Base-by-base conservation (phyloP, 2,329 filamentous ascomycete genomes). In the Seiridium cupressi region DNA sequence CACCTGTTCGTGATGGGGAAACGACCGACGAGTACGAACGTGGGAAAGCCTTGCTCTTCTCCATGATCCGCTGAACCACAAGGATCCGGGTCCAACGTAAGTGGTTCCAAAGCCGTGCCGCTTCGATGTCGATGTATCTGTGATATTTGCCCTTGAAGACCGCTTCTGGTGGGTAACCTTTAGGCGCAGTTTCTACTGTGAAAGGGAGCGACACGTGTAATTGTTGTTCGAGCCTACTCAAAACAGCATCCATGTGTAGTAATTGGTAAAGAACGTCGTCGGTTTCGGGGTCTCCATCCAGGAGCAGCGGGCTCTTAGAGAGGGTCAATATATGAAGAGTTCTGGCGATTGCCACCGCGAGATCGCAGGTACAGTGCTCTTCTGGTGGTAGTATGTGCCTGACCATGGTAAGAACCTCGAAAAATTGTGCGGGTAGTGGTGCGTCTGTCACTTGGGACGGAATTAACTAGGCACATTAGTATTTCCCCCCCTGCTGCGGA, bases 41-140 rank as follows among this genome's bases (percentile, higher is more conserved):
- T 0, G 81, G 81, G 58, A 75, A 77, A 1, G 66, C 67, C 44
- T 71, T 70, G 4, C 71, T 69, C 38, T 77, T 68, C 9, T 76
- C 73, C 8, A 83, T 69, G 10, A 88, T 77, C 47, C 78, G 74
- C 62, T 85, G 78, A 66, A 78, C 81, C 13, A 80, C 68, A 8
- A 87, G 70, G 32, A 86, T 80, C n/a, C 83, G 80, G 5, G 79
- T 77, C 77, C 83, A 86, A 32, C 86, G 83, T 64, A 83, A 86
- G 64, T 87, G 81, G 61, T 83, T 84, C 83, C 83, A 88, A 46
- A 83, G 76, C 32, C 81, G 78, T 7, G 80, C 82, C 18, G 79
- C 73, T 77, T 80, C 85, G 58, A 85, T 78, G 62, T 82, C 79
- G 13, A 71, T 70, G 65, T 88, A 88, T 31, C 77, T 69, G 67